Conservation (phyloP, 257 asterid species). For the Fraxinus quadrangulata region DNA sequence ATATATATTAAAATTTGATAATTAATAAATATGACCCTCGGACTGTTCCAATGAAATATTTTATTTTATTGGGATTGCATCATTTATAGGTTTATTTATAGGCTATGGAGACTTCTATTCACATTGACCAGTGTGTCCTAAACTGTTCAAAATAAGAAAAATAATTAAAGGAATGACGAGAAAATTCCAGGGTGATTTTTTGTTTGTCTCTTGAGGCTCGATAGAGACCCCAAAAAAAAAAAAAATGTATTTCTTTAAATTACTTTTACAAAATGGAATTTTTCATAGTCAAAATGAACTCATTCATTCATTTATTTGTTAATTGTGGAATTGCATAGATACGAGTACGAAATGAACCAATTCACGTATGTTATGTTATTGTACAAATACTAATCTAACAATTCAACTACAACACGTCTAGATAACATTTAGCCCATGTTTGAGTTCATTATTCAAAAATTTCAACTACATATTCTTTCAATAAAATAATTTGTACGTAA, state of each 20-base stretch:
- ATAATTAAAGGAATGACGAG: conserved; percentile 27
- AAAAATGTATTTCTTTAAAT: neutral
- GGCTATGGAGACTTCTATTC: conserved; percentile 57
- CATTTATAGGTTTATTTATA: conserved; percentile 4
- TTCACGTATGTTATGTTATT: too few relatives aligned
- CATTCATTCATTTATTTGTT: conserved; percentile 2
- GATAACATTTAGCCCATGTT: too few relatives aligned
- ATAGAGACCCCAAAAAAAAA: neutral
- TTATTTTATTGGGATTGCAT: conserved; percentile 29
- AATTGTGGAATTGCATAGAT: too few relatives aligned
- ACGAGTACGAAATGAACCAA: too few relatives aligned
- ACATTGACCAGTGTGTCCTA: conserved; percentile 51
- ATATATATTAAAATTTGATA: too few relatives aligned
- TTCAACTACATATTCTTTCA: too few relatives aligned
- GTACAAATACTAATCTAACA: too few relatives aligned
- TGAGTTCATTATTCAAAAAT: too few relatives aligned
- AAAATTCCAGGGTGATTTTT: neutral
- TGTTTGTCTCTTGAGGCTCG: neutral
- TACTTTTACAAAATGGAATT: neutral
- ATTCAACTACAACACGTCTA: too few relatives aligned
- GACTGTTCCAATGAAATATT: neutral
- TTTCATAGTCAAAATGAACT: conserved; percentile 22
- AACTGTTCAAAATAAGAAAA: neutral
- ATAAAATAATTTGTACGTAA: too few relatives aligned
- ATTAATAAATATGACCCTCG: neutral